Conservation (phyloP, 1,284 basidiomycete genomes). For the Termitomyces sp. region DNA sequence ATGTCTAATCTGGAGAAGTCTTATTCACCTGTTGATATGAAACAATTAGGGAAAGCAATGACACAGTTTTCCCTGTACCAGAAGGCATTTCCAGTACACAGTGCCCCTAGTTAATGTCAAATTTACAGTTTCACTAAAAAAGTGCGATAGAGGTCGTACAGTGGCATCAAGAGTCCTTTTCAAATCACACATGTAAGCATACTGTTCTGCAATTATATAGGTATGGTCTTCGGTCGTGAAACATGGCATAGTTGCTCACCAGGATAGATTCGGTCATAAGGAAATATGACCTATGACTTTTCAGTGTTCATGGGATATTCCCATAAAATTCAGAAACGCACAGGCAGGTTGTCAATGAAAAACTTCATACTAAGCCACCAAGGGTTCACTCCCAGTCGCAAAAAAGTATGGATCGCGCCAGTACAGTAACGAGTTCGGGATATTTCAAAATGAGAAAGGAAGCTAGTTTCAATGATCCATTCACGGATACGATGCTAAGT, state of each 20-base stretch:
- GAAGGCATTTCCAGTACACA: conserved; percentile 99
- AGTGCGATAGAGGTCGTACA: conserved; percentile 30
- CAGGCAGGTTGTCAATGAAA: conserved; percentile 90
- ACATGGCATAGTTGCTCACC: conserved; percentile 39
- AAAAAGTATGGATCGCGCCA: neutral
- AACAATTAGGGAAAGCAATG: conserved; percentile 91
- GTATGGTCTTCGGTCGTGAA: conserved; percentile 8
- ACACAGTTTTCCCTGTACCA: conserved; percentile 98
- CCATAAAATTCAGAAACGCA: conserved; percentile 29
- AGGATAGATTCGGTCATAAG: conserved; percentile 88
- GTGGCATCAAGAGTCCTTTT: conserved; percentile 95
- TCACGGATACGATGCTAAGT: neutral
- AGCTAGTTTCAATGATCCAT: neutral
- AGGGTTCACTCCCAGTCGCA: no score
- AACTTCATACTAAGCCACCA: conserved; percentile 75
- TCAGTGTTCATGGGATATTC: conserved; percentile 9
- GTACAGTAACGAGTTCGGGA: neutral
- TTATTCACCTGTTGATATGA: conserved; percentile 87
- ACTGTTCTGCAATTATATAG: conserved; percentile 68
- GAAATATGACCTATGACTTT: conserved; percentile 72
- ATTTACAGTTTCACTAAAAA: conserved; percentile 3
- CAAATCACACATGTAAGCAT: conserved; percentile 98
- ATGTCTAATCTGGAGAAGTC: neutral
- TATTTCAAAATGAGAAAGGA: neutral
- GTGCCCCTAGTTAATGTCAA: conserved; percentile 68